Evolutionary conservation across 257 asterid genomes (phyloP).

Genomic region (Nicotiana paniculata): DNA sequence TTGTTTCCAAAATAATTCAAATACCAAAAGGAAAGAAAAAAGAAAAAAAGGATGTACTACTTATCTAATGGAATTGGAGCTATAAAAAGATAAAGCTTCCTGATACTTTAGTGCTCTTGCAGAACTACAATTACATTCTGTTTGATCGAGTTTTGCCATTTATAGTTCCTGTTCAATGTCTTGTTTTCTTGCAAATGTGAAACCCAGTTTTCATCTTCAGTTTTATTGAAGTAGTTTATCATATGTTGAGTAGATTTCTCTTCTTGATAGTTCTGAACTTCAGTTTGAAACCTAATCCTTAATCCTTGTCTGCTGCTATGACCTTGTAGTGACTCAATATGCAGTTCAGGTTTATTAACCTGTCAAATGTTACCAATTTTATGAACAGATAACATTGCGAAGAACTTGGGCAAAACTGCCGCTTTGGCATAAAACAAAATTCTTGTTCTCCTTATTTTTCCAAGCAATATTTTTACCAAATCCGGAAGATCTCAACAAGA

Average conservation of each 20-base stretch:
- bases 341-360: not conserved
- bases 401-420: slow-evolving; percentile 94
- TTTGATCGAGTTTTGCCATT: not conserved
- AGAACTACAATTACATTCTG: not conserved
- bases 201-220: not conserved
- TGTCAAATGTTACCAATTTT: not conserved
- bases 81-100: not conserved
- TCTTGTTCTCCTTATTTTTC: slow-evolving; percentile 57
- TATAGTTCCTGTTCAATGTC: not conserved
- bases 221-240: not conserved
- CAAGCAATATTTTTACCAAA: slow-evolving; percentile 85
- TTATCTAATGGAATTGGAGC: not conserved
- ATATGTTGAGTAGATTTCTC: not conserved
- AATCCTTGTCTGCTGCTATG: not conserved
- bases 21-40: not conserved
- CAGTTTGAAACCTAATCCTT: not conserved
- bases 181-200: not conserved
- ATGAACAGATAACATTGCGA: slow-evolving; percentile 58
- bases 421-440: slow-evolving; percentile 83
- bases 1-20: not conserved
- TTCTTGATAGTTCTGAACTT: not conserved
- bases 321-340: not conserved
- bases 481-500: slow-evolving; percentile 53
- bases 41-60: not conserved
- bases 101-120: not conserved